These are phyloP conservation scores for Alloascoidea africana DNA, from an alignment of 805 yeast genomes.

Conservation along the genomic window DNA sequence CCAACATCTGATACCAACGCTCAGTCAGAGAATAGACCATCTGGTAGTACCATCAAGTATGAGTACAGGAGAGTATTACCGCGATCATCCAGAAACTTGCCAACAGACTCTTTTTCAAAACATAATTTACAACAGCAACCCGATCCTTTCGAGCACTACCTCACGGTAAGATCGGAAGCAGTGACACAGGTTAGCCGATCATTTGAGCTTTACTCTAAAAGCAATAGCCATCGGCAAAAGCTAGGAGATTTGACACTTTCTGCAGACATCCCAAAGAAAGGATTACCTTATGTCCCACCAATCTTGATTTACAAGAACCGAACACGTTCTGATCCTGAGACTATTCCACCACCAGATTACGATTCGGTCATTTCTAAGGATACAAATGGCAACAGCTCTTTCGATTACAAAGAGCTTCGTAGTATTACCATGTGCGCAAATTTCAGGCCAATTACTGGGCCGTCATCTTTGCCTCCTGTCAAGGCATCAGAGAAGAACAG, in stretches of 20 bases:
- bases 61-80: no score
- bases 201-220: not conserved
- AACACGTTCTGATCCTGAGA: not conserved
- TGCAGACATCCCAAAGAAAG: not conserved
- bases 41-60: not conserved
- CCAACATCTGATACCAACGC: not conserved
- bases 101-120: not conserved
- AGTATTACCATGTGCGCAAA: not conserved
- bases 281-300: not conserved
- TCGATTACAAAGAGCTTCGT: not conserved
- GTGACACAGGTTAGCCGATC: not conserved
- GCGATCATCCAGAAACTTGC: no score
- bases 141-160: no score
- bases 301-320: not conserved
- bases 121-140: not conserved
- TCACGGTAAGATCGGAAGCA: no score
- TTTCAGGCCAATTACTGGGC: no score
- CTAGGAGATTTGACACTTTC: not conserved
- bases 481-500: no score
- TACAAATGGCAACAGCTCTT: no score
- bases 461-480: no score
- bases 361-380: not conserved
- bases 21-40: not conserved
- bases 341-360: not conserved
- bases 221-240: no score